Evolutionary conservation across 129 eudicot species (phyloP).

Genomic region (Flaveria trinervia): DNA sequence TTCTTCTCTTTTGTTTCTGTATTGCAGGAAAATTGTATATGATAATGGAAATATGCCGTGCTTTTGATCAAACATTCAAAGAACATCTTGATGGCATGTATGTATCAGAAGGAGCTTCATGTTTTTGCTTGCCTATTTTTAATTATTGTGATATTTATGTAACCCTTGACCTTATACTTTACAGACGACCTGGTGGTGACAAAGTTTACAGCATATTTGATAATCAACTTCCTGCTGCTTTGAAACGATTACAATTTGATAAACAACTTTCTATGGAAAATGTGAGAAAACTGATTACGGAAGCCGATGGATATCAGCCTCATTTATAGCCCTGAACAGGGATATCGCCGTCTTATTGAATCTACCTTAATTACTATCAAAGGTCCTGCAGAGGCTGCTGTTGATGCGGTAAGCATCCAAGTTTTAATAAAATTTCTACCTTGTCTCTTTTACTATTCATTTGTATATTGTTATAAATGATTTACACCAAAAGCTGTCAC

Average conservation of each 20-base stretch:
- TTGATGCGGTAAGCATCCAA: constrained; percentile 70
- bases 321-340: constrained; percentile 98
- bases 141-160: neutral
- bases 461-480: neutral
- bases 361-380: constrained; percentile 74
- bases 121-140: neutral
- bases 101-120: constrained; percentile 34
- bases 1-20: constrained; percentile 10
- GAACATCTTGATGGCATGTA: constrained; percentile 99
- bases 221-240: constrained; percentile 93
- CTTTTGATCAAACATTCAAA: constrained; percentile 87
- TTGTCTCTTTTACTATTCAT: neutral
- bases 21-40: constrained; percentile 76
- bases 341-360: constrained; percentile 95
- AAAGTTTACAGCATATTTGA: constrained; percentile 78
- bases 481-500: neutral
- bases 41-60: constrained; percentile 91
- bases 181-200: constrained; percentile 98
- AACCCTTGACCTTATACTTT: constrained; percentile 19
- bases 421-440: neutral
- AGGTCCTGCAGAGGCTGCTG: constrained; percentile 99
- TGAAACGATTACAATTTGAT: constrained; percentile 94
- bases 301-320: constrained; percentile 98
- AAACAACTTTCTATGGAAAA: constrained; percentile 93
- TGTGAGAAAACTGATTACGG: constrained; percentile 89